Evolutionary conservation across 306 rosid genomes (phyloP).

Genomic region (Geum urbanum): DNA sequence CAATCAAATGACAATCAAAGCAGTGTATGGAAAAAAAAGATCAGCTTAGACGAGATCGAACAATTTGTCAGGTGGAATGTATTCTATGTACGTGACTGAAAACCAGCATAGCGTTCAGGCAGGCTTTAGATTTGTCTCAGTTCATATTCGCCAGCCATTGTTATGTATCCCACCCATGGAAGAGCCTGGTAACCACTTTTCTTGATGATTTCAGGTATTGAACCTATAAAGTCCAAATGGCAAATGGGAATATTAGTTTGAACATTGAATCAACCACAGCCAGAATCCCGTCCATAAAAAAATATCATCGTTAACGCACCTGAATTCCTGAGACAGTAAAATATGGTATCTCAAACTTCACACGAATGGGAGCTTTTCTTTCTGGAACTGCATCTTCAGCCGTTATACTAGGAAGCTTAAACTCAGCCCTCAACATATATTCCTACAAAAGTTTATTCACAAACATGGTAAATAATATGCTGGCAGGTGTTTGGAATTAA

Average conservation of each 20-base stretch:
- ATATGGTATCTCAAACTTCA: conserved; percentile 87
- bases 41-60: not conserved
- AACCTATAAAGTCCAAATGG: conserved; percentile 36
- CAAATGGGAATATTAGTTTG: not conserved
- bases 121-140: conserved; percentile 31
- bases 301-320: conserved; percentile 27
- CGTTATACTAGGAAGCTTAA: conserved; percentile 68
- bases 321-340: conserved; percentile 84
- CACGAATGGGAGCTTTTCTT: conserved; percentile 79
- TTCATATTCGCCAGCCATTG: conserved; percentile 40
- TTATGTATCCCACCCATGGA: conserved; percentile 46
- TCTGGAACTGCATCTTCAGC: conserved; percentile 84
- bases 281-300: not conserved
- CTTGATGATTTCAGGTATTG: conserved; percentile 72
- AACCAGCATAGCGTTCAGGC: not conserved
- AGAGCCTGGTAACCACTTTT: conserved; percentile 47
- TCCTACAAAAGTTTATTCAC: conserved; percentile 39
- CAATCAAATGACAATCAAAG: conserved; percentile 12
- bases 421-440: conserved; percentile 83
- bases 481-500: not conserved
- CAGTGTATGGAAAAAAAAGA: conserved; percentile 1
- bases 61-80: not conserved
- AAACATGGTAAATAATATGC: not conserved
- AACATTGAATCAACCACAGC: not conserved
- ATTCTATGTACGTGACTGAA: conserved; percentile 23